phyloP scores from a whole-genome alignment of 2,329 filamentous ascomycete species.

The Aspergillus sp. region DNA sequence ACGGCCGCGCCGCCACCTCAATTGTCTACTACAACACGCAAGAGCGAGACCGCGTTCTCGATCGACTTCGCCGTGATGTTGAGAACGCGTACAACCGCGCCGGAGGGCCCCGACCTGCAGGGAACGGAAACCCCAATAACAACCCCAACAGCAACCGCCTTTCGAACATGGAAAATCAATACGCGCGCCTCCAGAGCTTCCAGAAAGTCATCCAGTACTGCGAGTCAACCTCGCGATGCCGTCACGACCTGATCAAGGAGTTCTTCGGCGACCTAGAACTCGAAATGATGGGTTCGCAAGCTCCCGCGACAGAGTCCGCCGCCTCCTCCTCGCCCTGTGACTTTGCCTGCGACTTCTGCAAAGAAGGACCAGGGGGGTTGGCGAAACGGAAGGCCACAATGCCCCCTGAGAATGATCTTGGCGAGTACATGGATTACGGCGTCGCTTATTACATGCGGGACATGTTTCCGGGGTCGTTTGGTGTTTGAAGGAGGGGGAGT shows the following conservation, averaged over 20 bases:
- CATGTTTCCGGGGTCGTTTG: conserved; percentile 16
- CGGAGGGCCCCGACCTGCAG: conserved; percentile 18
- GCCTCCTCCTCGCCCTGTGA: conserved; percentile 57
- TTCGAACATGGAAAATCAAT: conserved; percentile 38
- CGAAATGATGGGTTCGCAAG: conserved; percentile 32
- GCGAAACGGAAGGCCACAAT: conserved; percentile 54
- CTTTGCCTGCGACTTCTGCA: conserved; percentile 77
- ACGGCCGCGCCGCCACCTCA: conserved; percentile 82
- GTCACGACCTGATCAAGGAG: conserved; percentile 71
- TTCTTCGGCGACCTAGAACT: conserved; percentile 70
- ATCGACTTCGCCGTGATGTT: conserved; percentile 49
- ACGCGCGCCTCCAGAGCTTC: conserved; percentile 60
- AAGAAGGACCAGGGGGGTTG: conserved; percentile 60
- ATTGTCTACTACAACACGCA: conserved; percentile 89
- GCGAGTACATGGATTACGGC: conserved; percentile 12
- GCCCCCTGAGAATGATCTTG: conserved; percentile 17
- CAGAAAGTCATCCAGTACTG: conserved; percentile 75
- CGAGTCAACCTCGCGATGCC: conserved; percentile 70
- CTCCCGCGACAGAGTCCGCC: background rate
- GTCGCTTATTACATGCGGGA: conserved; percentile 13
- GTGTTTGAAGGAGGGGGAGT: background rate
- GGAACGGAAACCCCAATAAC: background rate
- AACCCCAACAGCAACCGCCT: conserved; percentile 26
- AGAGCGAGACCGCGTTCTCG: conserved; percentile 72
- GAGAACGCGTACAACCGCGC: conserved; percentile 35